phyloP scores from a whole-genome alignment of 2,329 filamentous ascomycete species.

The Penicillium vulpinum region DNA sequence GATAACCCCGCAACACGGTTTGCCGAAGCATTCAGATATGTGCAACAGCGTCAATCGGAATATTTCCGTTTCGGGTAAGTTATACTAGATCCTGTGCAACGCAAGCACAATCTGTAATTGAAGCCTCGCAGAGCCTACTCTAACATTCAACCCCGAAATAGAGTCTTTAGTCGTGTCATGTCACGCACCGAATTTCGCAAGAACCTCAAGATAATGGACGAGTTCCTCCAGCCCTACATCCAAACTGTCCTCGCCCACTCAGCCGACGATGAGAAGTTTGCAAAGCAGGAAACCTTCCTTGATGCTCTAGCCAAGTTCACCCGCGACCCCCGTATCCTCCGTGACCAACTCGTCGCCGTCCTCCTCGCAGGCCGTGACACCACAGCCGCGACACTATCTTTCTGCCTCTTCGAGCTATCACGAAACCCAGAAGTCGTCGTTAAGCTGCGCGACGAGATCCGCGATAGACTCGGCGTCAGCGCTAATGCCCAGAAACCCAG shows the following conservation, averaged over 20 bases:
- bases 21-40: constrained; percentile 77
- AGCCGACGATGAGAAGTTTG: constrained; percentile 66
- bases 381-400: constrained; percentile 77
- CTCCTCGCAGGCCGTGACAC: constrained; percentile 82
- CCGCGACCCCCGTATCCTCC: constrained; percentile 62
- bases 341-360: constrained; percentile 80
- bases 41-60: constrained; percentile 71
- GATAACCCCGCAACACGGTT: constrained; percentile 67
- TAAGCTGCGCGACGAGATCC: constrained; percentile 73
- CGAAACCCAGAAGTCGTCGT: constrained; percentile 66
- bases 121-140: constrained; percentile 6
- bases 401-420: constrained; percentile 79
- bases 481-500: constrained; percentile 54
- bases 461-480: constrained; percentile 63
- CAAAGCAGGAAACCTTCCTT: constrained; percentile 79
- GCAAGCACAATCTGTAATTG: neutral
- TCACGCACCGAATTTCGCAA: constrained; percentile 64
- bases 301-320: constrained; percentile 82
- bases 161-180: constrained; percentile 63
- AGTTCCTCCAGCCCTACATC: constrained; percentile 76
- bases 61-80: constrained; percentile 62
- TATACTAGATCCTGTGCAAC: neutral
- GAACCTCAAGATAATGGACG: constrained; percentile 68
- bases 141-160: constrained; percentile 24
- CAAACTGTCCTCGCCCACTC: constrained; percentile 69